These are phyloP conservation scores for Copromyces sp. DNA, from an alignment of 495 filamentous ascomycete genomes.

Conservation along the genomic window DNA sequence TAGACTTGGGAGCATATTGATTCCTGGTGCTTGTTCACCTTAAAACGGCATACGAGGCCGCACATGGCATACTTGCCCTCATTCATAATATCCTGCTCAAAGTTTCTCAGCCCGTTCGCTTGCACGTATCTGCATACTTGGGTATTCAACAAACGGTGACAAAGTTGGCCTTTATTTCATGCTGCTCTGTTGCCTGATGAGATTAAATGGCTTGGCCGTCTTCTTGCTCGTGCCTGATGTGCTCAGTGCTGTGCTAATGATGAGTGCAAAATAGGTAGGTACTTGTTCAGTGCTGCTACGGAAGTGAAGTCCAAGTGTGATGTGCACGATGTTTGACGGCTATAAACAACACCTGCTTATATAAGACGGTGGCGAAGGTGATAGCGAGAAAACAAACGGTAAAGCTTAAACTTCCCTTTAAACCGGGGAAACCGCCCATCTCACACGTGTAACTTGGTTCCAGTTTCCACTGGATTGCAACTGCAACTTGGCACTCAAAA, in stretches of 20 bases:
- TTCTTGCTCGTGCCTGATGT: neutral
- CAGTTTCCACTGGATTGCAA: neutral
- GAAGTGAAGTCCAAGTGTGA: neutral
- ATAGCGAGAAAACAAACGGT: neutral
- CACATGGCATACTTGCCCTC: neutral
- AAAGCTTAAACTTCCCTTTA: neutral
- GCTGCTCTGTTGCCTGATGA: neutral
- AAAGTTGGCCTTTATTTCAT: neutral
- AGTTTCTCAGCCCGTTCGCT: neutral
- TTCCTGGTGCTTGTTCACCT: neutral
- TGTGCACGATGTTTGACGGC: neutral
- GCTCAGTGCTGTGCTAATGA: neutral
- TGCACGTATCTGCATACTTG: neutral
- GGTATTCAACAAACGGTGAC: neutral
- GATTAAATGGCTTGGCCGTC: neutral
- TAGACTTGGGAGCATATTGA: neutral
- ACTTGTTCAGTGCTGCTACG: neutral
- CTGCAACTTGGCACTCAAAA: neutral
- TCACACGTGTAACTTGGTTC: neutral
- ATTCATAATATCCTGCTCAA: neutral
- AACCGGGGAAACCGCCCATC: neutral
- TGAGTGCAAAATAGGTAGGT: neutral
- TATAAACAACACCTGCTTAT: neutral
- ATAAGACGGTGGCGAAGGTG: neutral
- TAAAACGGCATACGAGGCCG: neutral